phyloP scores from a whole-genome alignment of 495 filamentous ascomycete species.

The Neurospora sp. region DNA sequence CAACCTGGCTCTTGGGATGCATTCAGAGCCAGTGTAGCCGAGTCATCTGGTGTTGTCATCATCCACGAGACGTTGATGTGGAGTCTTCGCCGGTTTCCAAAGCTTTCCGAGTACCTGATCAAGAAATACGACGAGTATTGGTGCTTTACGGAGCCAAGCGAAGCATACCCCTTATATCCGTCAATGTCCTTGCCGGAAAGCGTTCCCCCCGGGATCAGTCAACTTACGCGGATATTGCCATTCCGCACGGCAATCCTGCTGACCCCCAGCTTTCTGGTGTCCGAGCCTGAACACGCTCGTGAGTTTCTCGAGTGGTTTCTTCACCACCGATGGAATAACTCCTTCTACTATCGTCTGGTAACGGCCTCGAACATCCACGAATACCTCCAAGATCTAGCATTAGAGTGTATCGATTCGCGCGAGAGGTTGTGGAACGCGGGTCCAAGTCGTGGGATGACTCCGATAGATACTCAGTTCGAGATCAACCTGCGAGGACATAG shows the following conservation, averaged over 20 bases:
- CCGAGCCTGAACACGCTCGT: conserved; percentile 38
- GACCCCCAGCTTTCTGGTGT: conserved; percentile 51
- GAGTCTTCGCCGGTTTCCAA: conserved; percentile 19
- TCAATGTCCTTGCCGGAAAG: conserved; percentile 6
- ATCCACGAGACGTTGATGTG: conserved; percentile 24
- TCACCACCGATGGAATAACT: conserved; percentile 7
- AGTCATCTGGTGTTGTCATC: conserved; percentile 20
- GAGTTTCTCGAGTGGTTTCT: conserved; percentile 51
- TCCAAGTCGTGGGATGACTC: background rate
- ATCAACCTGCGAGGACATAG: conserved; percentile 16
- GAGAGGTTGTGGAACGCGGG: conserved; percentile 8
- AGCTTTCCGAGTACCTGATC: conserved; percentile 9
- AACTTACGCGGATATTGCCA: conserved; percentile 46
- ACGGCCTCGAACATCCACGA: conserved; percentile 30
- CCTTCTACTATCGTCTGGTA: conserved; percentile 18
- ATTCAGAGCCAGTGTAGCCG: conserved; percentile 9
- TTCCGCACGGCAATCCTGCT: conserved; percentile 48
- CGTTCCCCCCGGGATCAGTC: conserved; percentile 15
- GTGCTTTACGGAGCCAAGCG: conserved; percentile 21
- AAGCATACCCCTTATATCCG: conserved; percentile 13
- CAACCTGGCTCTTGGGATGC: conserved; percentile 19
- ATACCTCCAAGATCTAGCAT: conserved; percentile 31
- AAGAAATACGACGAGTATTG: conserved; percentile 17
- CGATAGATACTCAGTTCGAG: conserved; percentile 1
- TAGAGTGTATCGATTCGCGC: conserved; percentile 27